These are phyloP conservation scores for Casuarina glauca DNA, from an alignment of 306 rosid species.

Conservation along the genomic window DNA sequence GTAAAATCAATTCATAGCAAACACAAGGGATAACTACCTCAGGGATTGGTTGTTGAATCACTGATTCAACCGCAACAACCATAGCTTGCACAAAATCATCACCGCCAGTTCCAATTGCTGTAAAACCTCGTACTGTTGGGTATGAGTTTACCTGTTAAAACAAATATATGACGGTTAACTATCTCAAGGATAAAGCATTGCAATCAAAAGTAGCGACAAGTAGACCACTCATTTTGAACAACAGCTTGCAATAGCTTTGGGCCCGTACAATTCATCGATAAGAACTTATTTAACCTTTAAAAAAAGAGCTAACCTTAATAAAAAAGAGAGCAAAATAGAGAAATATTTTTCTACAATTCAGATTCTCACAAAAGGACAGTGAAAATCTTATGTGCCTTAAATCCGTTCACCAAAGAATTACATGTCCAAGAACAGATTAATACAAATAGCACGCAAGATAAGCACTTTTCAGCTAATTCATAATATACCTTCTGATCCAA, in stretches of 20 bases:
- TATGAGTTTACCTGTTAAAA: slow-evolving; percentile 75
- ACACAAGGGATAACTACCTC: slow-evolving; percentile 40
- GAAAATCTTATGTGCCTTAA: neutral
- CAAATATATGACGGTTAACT: neutral
- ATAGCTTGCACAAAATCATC: slow-evolving; percentile 90
- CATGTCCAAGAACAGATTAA: neutral
- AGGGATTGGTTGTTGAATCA: slow-evolving; percentile 76
- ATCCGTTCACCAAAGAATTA: neutral
- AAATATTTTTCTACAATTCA: too few relatives aligned
- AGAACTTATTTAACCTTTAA: neutral
- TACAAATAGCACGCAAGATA: neutral
- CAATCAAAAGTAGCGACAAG: neutral
- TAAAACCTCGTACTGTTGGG: slow-evolving; percentile 87
- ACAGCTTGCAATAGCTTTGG: neutral
- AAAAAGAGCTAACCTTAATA: neutral
- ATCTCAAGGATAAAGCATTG: neutral
- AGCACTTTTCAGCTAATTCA: neutral
- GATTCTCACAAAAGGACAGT: too few relatives aligned
- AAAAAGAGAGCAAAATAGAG: too few relatives aligned
- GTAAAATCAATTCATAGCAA: slow-evolving; percentile 10
- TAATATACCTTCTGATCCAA: slow-evolving; percentile 85
- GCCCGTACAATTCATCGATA: neutral
- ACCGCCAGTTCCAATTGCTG: slow-evolving; percentile 95
- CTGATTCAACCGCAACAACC: slow-evolving; percentile 92
- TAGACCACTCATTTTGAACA: neutral